phyloP scores from a whole-genome alignment of 2,329 filamentous ascomycete genomes.

The Alternaria consortialis region DNA sequence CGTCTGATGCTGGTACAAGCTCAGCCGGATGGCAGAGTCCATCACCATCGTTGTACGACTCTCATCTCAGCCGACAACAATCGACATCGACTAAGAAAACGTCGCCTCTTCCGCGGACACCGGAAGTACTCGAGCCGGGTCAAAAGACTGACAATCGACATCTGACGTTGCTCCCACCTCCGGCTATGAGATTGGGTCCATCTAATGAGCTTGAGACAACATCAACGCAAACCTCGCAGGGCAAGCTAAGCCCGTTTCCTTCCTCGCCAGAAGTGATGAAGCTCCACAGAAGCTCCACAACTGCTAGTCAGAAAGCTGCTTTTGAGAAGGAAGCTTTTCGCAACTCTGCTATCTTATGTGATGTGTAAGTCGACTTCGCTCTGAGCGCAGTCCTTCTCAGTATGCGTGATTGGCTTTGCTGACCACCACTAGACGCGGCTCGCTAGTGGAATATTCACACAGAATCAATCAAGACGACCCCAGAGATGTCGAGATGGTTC shows the following conservation, averaged over 20 bases:
- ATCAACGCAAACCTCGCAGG: conserved; percentile 25
- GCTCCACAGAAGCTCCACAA: conserved; percentile 44
- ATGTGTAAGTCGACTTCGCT: conserved; percentile 45
- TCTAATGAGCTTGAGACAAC: conserved; percentile 21
- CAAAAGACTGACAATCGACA: conserved; percentile 22
- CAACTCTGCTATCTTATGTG: conserved; percentile 57
- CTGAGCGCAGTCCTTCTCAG: neutral
- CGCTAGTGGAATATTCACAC: conserved; percentile 54
- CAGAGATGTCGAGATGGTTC: conserved; percentile 53
- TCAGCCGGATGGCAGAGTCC: conserved; percentile 25
- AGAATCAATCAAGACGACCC: conserved; percentile 47
- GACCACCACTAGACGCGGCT: conserved; percentile 44
- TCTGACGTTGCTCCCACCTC: conserved; percentile 34
- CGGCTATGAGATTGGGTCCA: conserved; percentile 31
- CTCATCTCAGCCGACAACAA: conserved; percentile 16
- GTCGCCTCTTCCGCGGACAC: conserved; percentile 23
- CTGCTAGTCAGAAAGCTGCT: conserved; percentile 41
- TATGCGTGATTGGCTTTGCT: neutral
- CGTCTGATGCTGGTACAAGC: conserved; percentile 68
- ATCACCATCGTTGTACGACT: conserved; percentile 17
- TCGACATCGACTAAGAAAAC: conserved; percentile 23
- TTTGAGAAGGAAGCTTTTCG: conserved; percentile 56
- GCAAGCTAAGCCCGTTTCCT: conserved; percentile 33
- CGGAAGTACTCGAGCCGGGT: conserved; percentile 25
- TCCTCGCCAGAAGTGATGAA: conserved; percentile 29